A percentile compares a stretch with the other conserved stretches of the same genome.
These are phyloP conservation scores for Xylaria venustula DNA, from an alignment of 495 filamentous ascomycete genomes.

Conservation along the genomic window DNA sequence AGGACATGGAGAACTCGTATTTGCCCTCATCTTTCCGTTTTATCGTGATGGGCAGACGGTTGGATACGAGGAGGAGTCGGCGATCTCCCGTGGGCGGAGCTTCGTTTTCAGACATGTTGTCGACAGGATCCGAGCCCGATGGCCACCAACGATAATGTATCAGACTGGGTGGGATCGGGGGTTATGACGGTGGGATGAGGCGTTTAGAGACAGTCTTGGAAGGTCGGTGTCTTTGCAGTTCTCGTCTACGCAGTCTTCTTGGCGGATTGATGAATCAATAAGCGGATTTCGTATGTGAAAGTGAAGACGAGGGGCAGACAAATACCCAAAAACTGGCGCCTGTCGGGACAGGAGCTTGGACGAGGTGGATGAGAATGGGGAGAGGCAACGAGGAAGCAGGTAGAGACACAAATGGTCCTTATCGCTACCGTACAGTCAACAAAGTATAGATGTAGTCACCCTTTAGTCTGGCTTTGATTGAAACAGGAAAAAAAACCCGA, in stretches of 20 bases:
- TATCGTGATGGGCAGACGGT: constrained; percentile 92
- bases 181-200: background rate
- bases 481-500: background rate
- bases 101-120: constrained; percentile 23
- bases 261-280: background rate
- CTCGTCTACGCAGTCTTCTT: background rate
- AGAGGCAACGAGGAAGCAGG: too few species aligned
- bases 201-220: background rate
- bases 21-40: constrained; percentile 77
- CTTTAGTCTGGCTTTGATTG: background rate
- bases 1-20: constrained; percentile 92
- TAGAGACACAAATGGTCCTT: too few species aligned
- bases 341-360: background rate
- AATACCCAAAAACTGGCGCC: background rate
- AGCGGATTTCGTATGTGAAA: background rate
- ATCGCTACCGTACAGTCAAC: too few species aligned
- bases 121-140: background rate
- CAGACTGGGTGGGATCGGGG: too few species aligned
- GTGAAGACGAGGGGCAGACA: background rate
- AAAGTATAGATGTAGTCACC: background rate
- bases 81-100: constrained; percentile 27
- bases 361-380: background rate
- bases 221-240: background rate
- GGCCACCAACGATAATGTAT: background rate
- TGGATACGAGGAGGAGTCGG: constrained; percentile 81